phyloP scores from a whole-genome alignment of 2,329 filamentous ascomycete species.

The Chaetomiaceae sp. region DNA sequence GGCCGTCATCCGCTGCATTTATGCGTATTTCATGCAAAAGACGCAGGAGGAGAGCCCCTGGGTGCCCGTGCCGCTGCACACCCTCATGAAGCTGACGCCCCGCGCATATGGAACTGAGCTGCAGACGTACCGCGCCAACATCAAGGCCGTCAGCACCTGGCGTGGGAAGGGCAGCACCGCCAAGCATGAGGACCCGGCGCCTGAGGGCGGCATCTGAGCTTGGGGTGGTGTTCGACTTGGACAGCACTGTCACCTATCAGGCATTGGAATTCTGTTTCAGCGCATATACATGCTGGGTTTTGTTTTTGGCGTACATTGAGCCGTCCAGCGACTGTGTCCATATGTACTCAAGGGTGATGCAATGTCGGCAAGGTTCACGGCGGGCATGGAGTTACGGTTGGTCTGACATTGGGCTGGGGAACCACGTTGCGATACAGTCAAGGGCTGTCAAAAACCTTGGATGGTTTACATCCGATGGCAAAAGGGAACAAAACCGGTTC shows the following conservation, averaged over 20 bases:
- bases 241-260: neutral
- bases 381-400: neutral
- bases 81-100: slow-evolving; percentile 92
- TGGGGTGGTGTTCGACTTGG: no score
- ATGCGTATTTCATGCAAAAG: slow-evolving; percentile 98
- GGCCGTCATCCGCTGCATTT: slow-evolving; percentile 93
- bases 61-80: slow-evolving; percentile 98
- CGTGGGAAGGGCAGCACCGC: slow-evolving; percentile 88
- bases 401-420: neutral
- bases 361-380: no score
- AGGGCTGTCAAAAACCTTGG: no score
- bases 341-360: no score
- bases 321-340: neutral
- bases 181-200: slow-evolving; percentile 67
- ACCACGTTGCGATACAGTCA: neutral
- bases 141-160: slow-evolving; percentile 95
- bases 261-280: neutral
- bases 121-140: slow-evolving; percentile 81
- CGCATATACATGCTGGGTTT: neutral
- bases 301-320: neutral
- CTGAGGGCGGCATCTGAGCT: slow-evolving; percentile 26
- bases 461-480: no score
- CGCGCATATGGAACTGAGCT: slow-evolving; percentile 92
- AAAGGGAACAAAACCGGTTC: no score
- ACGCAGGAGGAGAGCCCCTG: slow-evolving; percentile 89